These are phyloP conservation scores for Orbilia ellipsospora DNA, from an alignment of 2,329 filamentous ascomycete species.

Conservation along the genomic window DNA sequence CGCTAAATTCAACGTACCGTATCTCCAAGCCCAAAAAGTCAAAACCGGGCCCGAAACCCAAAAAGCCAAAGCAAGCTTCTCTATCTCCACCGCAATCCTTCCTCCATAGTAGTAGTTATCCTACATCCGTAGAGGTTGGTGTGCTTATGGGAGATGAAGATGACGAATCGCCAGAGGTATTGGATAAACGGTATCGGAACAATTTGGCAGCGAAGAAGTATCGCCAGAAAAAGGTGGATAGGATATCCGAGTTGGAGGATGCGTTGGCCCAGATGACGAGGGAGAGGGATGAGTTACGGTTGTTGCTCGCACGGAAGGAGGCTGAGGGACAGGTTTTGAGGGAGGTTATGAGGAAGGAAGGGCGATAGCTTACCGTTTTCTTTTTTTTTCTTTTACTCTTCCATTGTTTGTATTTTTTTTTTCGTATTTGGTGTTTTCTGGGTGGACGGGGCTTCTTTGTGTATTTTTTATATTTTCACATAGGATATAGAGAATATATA, in stretches of 20 bases:
- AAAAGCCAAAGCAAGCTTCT: slow-evolving; percentile 19
- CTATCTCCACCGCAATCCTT: slow-evolving; percentile 18
- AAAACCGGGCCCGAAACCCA: slow-evolving; percentile 50
- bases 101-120: not conserved
- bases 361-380: slow-evolving; percentile 18
- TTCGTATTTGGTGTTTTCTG: not conserved
- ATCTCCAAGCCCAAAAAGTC: slow-evolving; percentile 31
- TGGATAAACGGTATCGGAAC: slow-evolving; percentile 49
- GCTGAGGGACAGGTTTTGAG: slow-evolving; percentile 51
- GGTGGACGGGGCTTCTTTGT: not conserved
- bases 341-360: slow-evolving; percentile 45
- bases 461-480: slow-evolving; percentile 4
- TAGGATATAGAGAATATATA: slow-evolving; percentile 7
- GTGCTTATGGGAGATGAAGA: slow-evolving; percentile 12
- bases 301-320: slow-evolving; percentile 46
- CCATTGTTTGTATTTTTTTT: not conserved
- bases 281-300: slow-evolving; percentile 36
- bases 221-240: slow-evolving; percentile 50
- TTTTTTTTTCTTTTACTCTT: not conserved
- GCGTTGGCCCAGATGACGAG: slow-evolving; percentile 49
- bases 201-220: slow-evolving; percentile 53
- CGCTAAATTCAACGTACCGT: slow-evolving; percentile 22
- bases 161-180: slow-evolving; percentile 32
- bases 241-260: slow-evolving; percentile 40
- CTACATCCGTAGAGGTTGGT: not conserved